These are phyloP conservation scores for Apiosordaria backusii DNA, from an alignment of 495 filamentous ascomycete genomes.

Conservation along the genomic window DNA sequence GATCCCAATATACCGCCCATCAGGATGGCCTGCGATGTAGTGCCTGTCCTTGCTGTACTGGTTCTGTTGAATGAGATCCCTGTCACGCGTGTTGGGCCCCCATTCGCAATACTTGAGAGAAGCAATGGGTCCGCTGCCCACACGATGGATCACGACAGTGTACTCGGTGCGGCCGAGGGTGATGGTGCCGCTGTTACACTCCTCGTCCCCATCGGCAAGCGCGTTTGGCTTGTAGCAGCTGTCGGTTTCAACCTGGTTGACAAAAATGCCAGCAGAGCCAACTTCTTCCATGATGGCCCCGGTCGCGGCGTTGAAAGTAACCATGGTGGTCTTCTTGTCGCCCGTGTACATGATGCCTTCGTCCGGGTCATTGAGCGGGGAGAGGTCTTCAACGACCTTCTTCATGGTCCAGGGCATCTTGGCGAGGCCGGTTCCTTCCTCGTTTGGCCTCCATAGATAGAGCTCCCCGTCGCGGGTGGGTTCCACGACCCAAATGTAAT, in stretches of 20 bases:
- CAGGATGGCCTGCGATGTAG: constrained; percentile 82
- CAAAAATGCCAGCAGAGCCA: constrained; percentile 39
- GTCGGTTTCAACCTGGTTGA: constrained; percentile 46
- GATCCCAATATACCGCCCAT: constrained; percentile 82
- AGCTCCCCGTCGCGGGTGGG: constrained; percentile 82
- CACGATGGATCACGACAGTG: constrained; percentile 75
- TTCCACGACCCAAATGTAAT: constrained; percentile 95
- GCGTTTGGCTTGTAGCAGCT: constrained; percentile 60
- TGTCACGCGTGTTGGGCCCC: constrained; percentile 88
- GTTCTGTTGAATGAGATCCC: constrained; percentile 82
- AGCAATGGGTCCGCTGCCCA: constrained; percentile 73
- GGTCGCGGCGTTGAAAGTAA: constrained; percentile 80
- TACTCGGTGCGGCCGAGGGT: constrained; percentile 85
- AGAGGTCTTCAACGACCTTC: constrained; percentile 66
- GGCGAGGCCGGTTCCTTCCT: constrained; percentile 64
- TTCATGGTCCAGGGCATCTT: constrained; percentile 84
- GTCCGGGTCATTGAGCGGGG: constrained; percentile 63
- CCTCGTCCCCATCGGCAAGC: constrained; percentile 67
- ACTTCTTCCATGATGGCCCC: constrained; percentile 63
- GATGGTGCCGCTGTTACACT: constrained; percentile 65
- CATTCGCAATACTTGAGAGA: constrained; percentile 93
- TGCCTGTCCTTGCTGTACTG: constrained; percentile 73
- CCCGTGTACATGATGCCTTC: constrained; percentile 72
- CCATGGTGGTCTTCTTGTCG: constrained; percentile 82
- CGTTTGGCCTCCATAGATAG: constrained; percentile 78